Evolutionary conservation across 2,329 filamentous ascomycete genomes (phyloP), one percentile per base, ranked within the genome.

Genomic region (Botrytis deweyae): DNA sequence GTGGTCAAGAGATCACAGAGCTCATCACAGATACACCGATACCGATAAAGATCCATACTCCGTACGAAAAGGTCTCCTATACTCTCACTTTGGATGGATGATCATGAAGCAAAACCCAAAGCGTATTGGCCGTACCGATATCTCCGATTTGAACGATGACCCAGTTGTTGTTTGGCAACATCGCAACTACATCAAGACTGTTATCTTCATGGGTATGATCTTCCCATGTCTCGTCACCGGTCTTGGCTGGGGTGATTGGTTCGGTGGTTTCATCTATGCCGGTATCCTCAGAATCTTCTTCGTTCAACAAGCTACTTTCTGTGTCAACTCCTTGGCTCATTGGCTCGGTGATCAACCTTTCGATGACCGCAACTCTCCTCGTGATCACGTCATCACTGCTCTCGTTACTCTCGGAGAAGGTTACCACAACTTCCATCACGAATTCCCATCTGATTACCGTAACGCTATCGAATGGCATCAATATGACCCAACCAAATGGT

Each of bases 341-440:
- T 97, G 92, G 92, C 91, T 97, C 80, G 93, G 94, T 76, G 94
- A 97, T 80, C 93, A 97, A 86, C 94, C 94, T 75, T 97, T 97
- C 82, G 93, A 97, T 80, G 94, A 97, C 88, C 92, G 93, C 84
- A 95, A 97, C 89, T 94, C 92, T 75, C 94, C 93, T 76, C 91
- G 94, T 82, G 93, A 97, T 80, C 93, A 97, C 84, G 88, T 95
- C 81, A 89, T 97, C 84, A 97, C 93, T 59, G 93, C 93, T 63
- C 85, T 97, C 29, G 91, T 94, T 78, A 97, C 93, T 62, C 91
- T 97, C 36, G 93, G 93, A 67, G 93, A 95, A 84, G 93, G 93
- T 44, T 97, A 97, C 86, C 93, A 97, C 88, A 97, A 97, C 88
- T 97, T 97, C 88, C 93, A 97, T 85, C 93, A 97, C 87, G 93